Percentiles rank a stretch among this genome's conserved stretches.
Conservation (phyloP, 345 rosid genomes). For the Sonneratia alba region DNA sequence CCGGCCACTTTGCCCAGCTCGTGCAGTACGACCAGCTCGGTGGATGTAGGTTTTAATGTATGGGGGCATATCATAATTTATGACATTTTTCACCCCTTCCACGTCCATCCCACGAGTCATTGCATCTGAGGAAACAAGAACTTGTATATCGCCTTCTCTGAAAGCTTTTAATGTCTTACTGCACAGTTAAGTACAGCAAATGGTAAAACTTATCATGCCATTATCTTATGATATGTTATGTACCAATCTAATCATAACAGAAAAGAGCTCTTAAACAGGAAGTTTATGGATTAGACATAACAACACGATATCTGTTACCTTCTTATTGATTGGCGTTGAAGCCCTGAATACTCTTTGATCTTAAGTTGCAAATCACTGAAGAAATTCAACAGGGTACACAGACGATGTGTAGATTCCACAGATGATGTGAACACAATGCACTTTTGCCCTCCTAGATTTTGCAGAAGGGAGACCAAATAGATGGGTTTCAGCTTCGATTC, state of each 20-base stretch:
- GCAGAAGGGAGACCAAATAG: constrained; percentile 66
- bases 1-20: constrained; percentile 82
- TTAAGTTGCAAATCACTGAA: constrained; percentile 63
- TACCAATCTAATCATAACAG: neutral
- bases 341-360: constrained; percentile 83
- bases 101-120: constrained; percentile 98
- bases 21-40: constrained; percentile 94
- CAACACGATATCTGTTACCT: constrained; percentile 28
- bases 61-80: constrained; percentile 82
- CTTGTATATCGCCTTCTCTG: constrained; percentile 67
- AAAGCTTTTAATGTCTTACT: constrained; percentile 82
- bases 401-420: constrained; percentile 75
- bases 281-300: neutral
- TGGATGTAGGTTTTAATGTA: constrained; percentile 76
- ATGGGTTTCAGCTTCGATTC: constrained; percentile 68
- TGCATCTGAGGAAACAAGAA: constrained; percentile 91
- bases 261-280: neutral
- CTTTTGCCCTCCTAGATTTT: constrained; percentile 65
- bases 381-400: constrained; percentile 65
- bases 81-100: constrained; percentile 76
- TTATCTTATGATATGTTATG: neutral
- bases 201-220: constrained; percentile 6
- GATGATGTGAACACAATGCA: constrained; percentile 83
- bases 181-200: constrained; percentile 13
- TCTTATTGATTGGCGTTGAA: constrained; percentile 64